A percentile compares a stretch with the other conserved stretches of the same genome.
phyloP scores from a whole-genome alignment of 2,329 filamentous ascomycete species.

The Aspergillus carbonarius region DNA sequence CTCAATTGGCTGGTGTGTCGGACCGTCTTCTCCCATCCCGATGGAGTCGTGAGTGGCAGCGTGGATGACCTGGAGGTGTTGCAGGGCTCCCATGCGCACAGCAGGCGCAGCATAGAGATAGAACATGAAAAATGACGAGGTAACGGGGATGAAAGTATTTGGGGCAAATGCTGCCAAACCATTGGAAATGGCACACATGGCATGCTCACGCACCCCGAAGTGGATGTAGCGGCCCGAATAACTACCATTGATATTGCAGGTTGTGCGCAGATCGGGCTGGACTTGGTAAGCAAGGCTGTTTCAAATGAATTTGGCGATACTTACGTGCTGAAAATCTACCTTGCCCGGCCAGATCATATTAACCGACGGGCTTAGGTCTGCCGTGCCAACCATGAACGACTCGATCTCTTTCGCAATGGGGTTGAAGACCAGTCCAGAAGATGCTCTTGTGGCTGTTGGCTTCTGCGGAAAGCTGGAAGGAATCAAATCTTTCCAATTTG shows the following conservation, averaged over 20 bases:
- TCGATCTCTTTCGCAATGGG: slow-evolving; percentile 50
- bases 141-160: slow-evolving; percentile 58
- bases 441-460: slow-evolving; percentile 51
- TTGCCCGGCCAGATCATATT: slow-evolving; percentile 57
- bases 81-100: slow-evolving; percentile 61
- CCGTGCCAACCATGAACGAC: slow-evolving; percentile 56
- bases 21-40: slow-evolving; percentile 60
- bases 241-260: slow-evolving; percentile 48
- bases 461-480: slow-evolving; percentile 50
- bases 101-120: slow-evolving; percentile 59
- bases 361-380: slow-evolving; percentile 54
- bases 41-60: slow-evolving; percentile 63
- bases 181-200: slow-evolving; percentile 79
- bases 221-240: slow-evolving; percentile 54
- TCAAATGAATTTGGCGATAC: slow-evolving; percentile 4
- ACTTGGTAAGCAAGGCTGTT: slow-evolving; percentile 7
- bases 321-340: slow-evolving; percentile 52
- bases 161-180: slow-evolving; percentile 59
- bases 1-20: slow-evolving; percentile 63
- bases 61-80: slow-evolving; percentile 57
- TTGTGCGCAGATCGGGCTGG: slow-evolving; percentile 30
- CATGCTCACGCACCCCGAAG: slow-evolving; percentile 62
- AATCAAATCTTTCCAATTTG: slow-evolving; percentile 53
- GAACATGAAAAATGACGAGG: slow-evolving; percentile 64
- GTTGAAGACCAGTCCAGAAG: slow-evolving; percentile 53